Evolutionary conservation across 257 asterid genomes (phyloP).

Genomic region (Pogostemon cablin): DNA sequence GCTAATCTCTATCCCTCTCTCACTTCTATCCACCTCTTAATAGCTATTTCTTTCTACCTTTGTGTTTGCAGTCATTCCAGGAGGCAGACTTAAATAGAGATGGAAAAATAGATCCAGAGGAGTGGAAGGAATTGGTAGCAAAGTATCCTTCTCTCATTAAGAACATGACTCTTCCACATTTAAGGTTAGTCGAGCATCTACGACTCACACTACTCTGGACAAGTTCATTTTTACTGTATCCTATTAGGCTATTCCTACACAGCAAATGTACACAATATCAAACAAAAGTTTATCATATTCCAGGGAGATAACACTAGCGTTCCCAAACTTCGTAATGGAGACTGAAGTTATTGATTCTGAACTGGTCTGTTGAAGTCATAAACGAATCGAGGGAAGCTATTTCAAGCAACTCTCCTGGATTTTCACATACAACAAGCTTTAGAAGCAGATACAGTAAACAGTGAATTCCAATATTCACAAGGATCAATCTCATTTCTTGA

Average conservation of each 20-base stretch:
- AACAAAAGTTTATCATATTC: constrained; percentile 21
- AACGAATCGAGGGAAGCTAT: constrained; percentile 14
- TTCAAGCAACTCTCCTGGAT: not conserved
- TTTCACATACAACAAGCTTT: not conserved
- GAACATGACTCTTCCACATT: constrained; percentile 89
- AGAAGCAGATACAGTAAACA: constrained; percentile 4
- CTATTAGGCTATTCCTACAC: not conserved
- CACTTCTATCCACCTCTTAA: not conserved
- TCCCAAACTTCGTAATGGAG: constrained; percentile 77
- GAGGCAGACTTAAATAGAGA: constrained; percentile 72
- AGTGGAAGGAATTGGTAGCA: constrained; percentile 79
- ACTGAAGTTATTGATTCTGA: constrained; percentile 72
- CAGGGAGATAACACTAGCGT: constrained; percentile 82
- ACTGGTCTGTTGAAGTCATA: constrained; percentile 44
- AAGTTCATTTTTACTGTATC: not conserved
- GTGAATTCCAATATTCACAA: not conserved
- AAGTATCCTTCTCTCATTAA: constrained; percentile 80
- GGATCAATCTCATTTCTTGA: constrained; percentile 9
- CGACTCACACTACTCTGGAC: not conserved
- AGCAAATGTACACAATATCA: not conserved
- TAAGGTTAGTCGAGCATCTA: constrained; percentile 54
- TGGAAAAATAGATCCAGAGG: constrained; percentile 83
- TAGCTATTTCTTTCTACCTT: not conserved
- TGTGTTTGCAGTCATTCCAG: constrained; percentile 44
- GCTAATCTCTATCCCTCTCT: not conserved